Evolutionary conservation across 2,329 filamentous ascomycete species (phyloP).

Genomic region (Fusarium phyllophilum): DNA sequence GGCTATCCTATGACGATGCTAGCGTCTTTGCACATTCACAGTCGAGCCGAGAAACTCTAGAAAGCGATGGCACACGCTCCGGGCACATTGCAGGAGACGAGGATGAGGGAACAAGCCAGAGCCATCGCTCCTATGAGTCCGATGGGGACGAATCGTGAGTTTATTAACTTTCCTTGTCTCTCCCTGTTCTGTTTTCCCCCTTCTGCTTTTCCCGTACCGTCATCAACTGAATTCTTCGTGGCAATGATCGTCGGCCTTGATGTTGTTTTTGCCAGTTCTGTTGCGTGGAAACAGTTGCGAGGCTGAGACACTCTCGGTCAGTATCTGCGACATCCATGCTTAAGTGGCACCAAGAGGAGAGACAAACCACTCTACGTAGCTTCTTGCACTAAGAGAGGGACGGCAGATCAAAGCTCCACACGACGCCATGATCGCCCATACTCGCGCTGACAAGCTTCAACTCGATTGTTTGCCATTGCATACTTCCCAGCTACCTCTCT

Average conservation of each 20-base stretch:
- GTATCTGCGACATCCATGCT: slow-evolving; percentile 33
- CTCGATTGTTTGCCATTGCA: neutral
- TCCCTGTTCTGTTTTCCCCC: neutral
- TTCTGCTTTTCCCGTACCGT: neutral
- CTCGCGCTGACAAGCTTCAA: slow-evolving; percentile 8
- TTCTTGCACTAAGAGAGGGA: slow-evolving; percentile 16
- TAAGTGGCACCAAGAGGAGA: slow-evolving; percentile 24
- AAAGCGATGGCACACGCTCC: slow-evolving; percentile 48
- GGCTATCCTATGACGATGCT: slow-evolving; percentile 41
- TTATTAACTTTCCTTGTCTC: slow-evolving; percentile 18
- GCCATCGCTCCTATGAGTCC: slow-evolving; percentile 50
- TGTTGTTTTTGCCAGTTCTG: slow-evolving; percentile 2
- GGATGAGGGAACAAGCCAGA: slow-evolving; percentile 46
- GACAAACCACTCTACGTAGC: slow-evolving; percentile 8
- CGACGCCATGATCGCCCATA: slow-evolving; percentile 1
- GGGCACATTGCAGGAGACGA: slow-evolving; percentile 49
- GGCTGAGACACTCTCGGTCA: slow-evolving; percentile 22
- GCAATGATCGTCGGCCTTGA: neutral
- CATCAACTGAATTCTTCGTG: neutral
- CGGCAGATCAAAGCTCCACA: slow-evolving; percentile 20
- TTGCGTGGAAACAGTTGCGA: slow-evolving; percentile 28
- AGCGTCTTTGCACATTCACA: slow-evolving; percentile 48
- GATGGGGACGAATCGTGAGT: slow-evolving; percentile 47
- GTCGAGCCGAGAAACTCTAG: slow-evolving; percentile 54
- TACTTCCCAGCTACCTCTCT: neutral